phyloP scores from a whole-genome alignment of 192 early-diverging fungal species.

The Geranomyces michiganensis region DNA sequence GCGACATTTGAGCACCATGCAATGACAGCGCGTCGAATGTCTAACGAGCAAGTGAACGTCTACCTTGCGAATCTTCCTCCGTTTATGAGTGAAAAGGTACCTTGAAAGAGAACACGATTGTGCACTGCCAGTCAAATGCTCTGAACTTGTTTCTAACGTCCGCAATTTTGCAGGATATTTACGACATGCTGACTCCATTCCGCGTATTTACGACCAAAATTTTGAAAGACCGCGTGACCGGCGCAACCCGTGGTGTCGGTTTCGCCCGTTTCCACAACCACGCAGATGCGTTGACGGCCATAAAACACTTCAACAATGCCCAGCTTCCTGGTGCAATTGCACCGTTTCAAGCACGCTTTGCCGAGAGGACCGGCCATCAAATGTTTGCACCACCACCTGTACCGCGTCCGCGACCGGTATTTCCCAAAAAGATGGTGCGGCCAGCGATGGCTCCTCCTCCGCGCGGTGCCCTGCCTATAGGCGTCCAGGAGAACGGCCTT shows the following conservation, averaged over 20 bases:
- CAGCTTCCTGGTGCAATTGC: not conserved
- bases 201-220: slow-evolving; percentile 74
- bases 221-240: slow-evolving; percentile 67
- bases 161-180: slow-evolving; percentile 44
- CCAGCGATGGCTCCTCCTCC: too few species aligned
- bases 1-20: too few species aligned
- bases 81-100: slow-evolving; percentile 75
- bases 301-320: slow-evolving; percentile 30
- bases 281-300: slow-evolving; percentile 65
- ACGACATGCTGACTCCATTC: slow-evolving; percentile 67
- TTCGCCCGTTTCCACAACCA: slow-evolving; percentile 79
- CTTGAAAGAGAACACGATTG: too few species aligned
- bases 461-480: too few species aligned
- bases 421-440: too few species aligned
- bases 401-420: too few species aligned
- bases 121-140: too few species aligned
- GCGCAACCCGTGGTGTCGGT: slow-evolving; percentile 74
- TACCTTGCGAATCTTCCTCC: slow-evolving; percentile 84
- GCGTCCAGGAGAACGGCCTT: too few species aligned
- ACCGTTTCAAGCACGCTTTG: not conserved
- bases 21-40: too few species aligned
- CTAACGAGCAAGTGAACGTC: slow-evolving; percentile 47
- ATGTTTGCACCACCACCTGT: too few species aligned
- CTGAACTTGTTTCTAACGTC: too few species aligned
- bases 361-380: not conserved